Evolutionary conservation across 345 rosid genomes (phyloP), one percentile per base, ranked within the genome.

Genomic region (Eucalyptus erythrocorys): DNA sequence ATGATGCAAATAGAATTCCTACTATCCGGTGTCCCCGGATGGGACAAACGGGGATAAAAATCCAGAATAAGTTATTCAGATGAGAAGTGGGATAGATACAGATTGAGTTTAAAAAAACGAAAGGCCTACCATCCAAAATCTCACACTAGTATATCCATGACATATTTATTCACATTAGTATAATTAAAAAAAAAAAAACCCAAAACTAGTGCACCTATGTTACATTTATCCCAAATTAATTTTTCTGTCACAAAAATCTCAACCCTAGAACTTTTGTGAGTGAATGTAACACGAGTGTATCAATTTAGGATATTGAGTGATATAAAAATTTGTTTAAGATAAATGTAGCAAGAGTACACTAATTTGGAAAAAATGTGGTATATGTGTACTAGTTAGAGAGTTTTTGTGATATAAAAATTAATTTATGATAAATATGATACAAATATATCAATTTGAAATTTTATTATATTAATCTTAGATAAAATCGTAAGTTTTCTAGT

Each of bases 121-220:
- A 0, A n/a, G 9, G 37, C 10, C 10, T n/a, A 14, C 17, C 37
- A 64, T n/a, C 34, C 32, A 14, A n/a, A 64, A 64, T 30, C 14
- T 15, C 9, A 26, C 32, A 64, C 1, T 0, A 0, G 0, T n/a
- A n/a, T 7, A 4, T 19, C 34, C 21, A 15, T n/a, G 21, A 4
- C 17, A 7, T 32, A 64, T 64, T 64, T n/a, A 30, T 51, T 0
- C 5, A 51, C 57, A 3, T 51, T 3, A 51, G 26, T 21, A 51
- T 51, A 6, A 2, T 6, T 14, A 15, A 14, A 5, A 49, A 12
- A 48, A 3, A 48, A 47, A 11, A 1, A 50, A 51, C 2, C 3
- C 64, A 0, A 51, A 26, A 11, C 32, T 57, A 5, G 30, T 26
- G 0, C 32, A 59, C 0, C 15, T 0, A 24, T 1, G 13, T 51